Base-by-base conservation (phyloP, 768 basidiomycete species). In the Suillus ampliporus region DNA sequence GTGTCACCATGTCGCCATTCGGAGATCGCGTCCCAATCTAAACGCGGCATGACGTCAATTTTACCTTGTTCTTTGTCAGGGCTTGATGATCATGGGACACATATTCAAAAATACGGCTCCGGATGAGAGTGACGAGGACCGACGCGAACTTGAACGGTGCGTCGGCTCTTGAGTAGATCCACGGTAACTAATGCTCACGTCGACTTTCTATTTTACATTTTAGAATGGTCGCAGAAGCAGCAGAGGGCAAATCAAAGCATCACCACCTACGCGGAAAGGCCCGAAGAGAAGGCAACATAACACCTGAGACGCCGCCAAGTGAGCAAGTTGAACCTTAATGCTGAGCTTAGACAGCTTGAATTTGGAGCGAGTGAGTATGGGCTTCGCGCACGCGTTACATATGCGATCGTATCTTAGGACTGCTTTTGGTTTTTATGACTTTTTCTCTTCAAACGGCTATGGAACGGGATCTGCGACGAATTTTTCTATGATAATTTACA, bases 111-210 rank as follows among this genome's bases (percentile, higher is more conserved):
- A 83, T 5, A 85, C 92, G 0, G 72, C 83, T 35, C 91, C 97
- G 3, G 97, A 99, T 71, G 95, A 93, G 72, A 89, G 92, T 9
- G 96, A 97, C 71, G 91, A 91, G 72, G 97, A 97, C 71, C 87
- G 97, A 28, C 85, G 97, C 53, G 95, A 98, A 76, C 86, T 99
- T 21, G 97, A 99, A 77, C 81, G 95, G 91, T 94, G 68, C 31
- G 88, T 73, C 7, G 15, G 58, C 10, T n/a, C 35, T 9, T 3
- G 23, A 40, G 15, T 26, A 4, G 54, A 57, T 59, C 21, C 26
- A 26, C 60, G 37, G 10, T 40, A 17, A 40, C 40, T 19, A 26
- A 19, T 6, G 3, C 26, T 43, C 17, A 41, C 59, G 31, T 56
- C 66, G 44, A 70, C 23, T 52, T 47, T 60, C n/a, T 31, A 38